Conservation (phyloP, 305 asterid species). For the Rubia occidens region DNA sequence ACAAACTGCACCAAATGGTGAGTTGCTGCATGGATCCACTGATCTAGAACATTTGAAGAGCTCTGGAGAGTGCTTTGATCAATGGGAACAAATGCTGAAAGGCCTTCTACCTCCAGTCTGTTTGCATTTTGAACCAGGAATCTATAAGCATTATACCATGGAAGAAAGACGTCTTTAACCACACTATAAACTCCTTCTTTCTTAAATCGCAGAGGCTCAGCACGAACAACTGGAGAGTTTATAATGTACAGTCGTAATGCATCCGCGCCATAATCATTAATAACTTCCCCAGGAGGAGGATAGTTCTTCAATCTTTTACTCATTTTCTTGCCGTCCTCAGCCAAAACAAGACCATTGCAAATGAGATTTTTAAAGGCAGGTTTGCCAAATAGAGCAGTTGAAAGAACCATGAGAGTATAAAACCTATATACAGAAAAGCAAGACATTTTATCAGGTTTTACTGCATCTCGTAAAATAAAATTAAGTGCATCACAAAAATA, state of each 20-base stretch:
- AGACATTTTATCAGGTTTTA: background rate
- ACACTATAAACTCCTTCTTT: conserved; percentile 90
- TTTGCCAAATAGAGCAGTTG: conserved; percentile 88
- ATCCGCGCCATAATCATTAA: conserved; percentile 92
- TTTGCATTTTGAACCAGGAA: conserved; percentile 94
- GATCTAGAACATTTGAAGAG: conserved; percentile 87
- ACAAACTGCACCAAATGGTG: conserved; percentile 91
- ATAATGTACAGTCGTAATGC: conserved; percentile 83
- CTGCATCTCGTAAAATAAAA: background rate
- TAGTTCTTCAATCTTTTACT: conserved; percentile 86
- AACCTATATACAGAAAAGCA: conserved; percentile 31
- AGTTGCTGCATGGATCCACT: conserved; percentile 94
- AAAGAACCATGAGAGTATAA: conserved; percentile 92
- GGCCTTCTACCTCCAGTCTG: conserved; percentile 83
- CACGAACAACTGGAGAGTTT: conserved; percentile 96
- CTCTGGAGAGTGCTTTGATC: conserved; percentile 58
- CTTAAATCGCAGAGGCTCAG: conserved; percentile 88
- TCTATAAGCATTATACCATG: conserved; percentile 98
- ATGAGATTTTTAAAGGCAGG: conserved; percentile 95
- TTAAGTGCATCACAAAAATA: background rate
- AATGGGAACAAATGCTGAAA: conserved; percentile 59
- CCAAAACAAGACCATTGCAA: conserved; percentile 94
- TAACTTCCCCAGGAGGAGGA: conserved; percentile 87
- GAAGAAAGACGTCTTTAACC: conserved; percentile 88
- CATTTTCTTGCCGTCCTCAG: conserved; percentile 98